These are phyloP conservation scores for Laetiporus sulphureus DNA, from an alignment of 1,284 basidiomycete genomes.

Conservation along the genomic window DNA sequence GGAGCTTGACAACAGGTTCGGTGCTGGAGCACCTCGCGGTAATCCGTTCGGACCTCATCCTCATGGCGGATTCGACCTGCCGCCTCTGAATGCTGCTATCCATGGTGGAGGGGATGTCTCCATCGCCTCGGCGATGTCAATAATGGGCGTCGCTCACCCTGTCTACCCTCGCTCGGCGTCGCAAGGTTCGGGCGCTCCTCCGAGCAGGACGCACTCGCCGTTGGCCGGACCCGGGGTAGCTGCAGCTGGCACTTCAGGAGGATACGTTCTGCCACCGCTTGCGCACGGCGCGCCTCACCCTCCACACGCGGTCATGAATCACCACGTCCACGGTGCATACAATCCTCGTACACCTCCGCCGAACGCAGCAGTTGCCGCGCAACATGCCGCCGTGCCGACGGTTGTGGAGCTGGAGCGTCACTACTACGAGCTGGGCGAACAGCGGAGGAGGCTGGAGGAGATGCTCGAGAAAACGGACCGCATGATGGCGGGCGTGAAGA, in stretches of 20 bases:
- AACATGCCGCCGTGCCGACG: conserved; percentile 37
- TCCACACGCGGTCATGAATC: conserved; percentile 11
- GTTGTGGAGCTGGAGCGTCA: conserved; percentile 61
- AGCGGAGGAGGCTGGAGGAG: conserved; percentile 58
- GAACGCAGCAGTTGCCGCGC: conserved; percentile 11
- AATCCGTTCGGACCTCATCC: conserved; percentile 26
- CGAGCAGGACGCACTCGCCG: conserved; percentile 66
- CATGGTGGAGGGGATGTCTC: conserved; percentile 23
- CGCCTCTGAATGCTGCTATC: conserved; percentile 46
- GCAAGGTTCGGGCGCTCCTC: conserved; percentile 30
- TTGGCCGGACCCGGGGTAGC: conserved; percentile 32
- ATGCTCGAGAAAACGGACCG: conserved; percentile 67
- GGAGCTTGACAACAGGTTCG: conserved; percentile 15
- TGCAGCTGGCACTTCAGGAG: conserved; percentile 24
- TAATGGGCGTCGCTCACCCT: conserved; percentile 29
- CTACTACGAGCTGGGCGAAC: conserved; percentile 53
- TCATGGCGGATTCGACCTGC: conserved; percentile 51
- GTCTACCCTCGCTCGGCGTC: conserved; percentile 56
- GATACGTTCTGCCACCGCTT: conserved; percentile 32
- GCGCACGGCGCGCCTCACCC: conserved; percentile 27
- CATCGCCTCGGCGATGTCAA: conserved; percentile 17
- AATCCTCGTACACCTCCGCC: conserved; percentile 19
- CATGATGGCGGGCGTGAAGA: conserved; percentile 62
- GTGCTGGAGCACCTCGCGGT: conserved; percentile 23
- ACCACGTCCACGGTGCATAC: conserved; percentile 17